Percentiles rank a stretch among this genome's conserved stretches.
Conservation (phyloP, 78 protist genomes). For the Neovahlkampfia damariscottae region DNA sequence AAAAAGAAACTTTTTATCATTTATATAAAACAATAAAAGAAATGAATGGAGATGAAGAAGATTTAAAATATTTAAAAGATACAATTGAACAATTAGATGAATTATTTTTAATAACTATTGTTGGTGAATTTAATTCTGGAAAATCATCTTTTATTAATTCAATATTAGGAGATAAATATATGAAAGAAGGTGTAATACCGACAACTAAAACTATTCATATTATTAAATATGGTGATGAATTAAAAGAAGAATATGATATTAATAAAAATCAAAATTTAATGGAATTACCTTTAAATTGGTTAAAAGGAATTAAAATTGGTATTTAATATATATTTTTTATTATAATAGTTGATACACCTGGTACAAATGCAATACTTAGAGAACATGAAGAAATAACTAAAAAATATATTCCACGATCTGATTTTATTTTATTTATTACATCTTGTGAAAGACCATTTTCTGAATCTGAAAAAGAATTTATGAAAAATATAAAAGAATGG, state of each 20-base stretch:
- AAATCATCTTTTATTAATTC: slow-evolving; percentile 53
- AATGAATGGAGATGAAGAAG: background rate
- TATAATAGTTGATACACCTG: slow-evolving; percentile 53
- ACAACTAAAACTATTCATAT: slow-evolving; percentile 40
- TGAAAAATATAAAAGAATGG: slow-evolving; percentile 25
- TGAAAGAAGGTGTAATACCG: slow-evolving; percentile 52
- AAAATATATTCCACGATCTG: slow-evolving; percentile 45
- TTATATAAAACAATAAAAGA: background rate
- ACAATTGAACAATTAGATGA: slow-evolving; percentile 32
- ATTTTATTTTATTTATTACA: slow-evolving; percentile 42
- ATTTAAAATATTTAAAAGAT: slow-evolving; percentile 12
- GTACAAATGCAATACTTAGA: slow-evolving; percentile 37
- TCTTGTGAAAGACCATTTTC: slow-evolving; percentile 41
- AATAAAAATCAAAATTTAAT: background rate
- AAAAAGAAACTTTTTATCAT: background rate
- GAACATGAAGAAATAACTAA: slow-evolving; percentile 38
- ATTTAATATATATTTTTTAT: too few relatives aligned
- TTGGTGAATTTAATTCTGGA: slow-evolving; percentile 60
- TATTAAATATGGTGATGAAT: slow-evolving; percentile 27
- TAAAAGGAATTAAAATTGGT: too few relatives aligned
- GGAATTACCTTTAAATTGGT: slow-evolving; percentile 39
- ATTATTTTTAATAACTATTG: slow-evolving; percentile 43
- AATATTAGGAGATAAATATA: slow-evolving; percentile 29
- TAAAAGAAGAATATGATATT: background rate
- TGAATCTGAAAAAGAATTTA: slow-evolving; percentile 37